phyloP scores from a whole-genome alignment of 1,139 yeast species.

The Saccharomyces pastorianus region DNA sequence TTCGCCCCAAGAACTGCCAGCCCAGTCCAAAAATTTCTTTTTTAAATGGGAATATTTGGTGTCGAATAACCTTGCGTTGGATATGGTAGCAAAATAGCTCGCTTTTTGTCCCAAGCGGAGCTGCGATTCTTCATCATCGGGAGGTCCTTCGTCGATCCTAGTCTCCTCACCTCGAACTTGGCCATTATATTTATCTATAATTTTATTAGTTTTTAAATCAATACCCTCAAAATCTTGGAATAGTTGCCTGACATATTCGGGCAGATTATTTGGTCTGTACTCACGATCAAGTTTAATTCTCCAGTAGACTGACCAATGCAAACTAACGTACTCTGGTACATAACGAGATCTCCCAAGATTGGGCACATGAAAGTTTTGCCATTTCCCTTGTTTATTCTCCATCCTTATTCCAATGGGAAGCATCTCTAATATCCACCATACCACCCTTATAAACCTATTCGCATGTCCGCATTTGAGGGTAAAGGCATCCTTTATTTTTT shows the following conservation, averaged over 20 bases:
- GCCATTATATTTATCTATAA: neutral
- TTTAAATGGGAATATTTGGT: conserved; percentile 16
- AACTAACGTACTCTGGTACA: conserved; percentile 39
- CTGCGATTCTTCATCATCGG: neutral
- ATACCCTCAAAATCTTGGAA: conserved; percentile 25
- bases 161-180: neutral
- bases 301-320: conserved; percentile 62
- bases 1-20: conserved; percentile 30
- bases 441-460: conserved; percentile 9
- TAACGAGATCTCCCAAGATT: conserved; percentile 46
- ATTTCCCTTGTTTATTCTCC: conserved; percentile 40
- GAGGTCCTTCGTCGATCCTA: neutral
- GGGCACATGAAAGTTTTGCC: conserved; percentile 44
- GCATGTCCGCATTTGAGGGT: conserved; percentile 13
- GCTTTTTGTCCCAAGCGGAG: neutral
- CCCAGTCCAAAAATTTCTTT: conserved; percentile 29
- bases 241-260: conserved; percentile 28
- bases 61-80: neutral
- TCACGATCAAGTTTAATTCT: conserved; percentile 40
- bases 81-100: neutral
- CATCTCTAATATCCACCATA: conserved; percentile 58
- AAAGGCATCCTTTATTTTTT: conserved; percentile 10
- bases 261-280: conserved; percentile 42
- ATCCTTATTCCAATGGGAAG: conserved; percentile 47
- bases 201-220: conserved; percentile 9